These are phyloP conservation scores for Pseudocercospora cruenta DNA, from an alignment of 2,329 filamentous ascomycete species.

Conservation along the genomic window DNA sequence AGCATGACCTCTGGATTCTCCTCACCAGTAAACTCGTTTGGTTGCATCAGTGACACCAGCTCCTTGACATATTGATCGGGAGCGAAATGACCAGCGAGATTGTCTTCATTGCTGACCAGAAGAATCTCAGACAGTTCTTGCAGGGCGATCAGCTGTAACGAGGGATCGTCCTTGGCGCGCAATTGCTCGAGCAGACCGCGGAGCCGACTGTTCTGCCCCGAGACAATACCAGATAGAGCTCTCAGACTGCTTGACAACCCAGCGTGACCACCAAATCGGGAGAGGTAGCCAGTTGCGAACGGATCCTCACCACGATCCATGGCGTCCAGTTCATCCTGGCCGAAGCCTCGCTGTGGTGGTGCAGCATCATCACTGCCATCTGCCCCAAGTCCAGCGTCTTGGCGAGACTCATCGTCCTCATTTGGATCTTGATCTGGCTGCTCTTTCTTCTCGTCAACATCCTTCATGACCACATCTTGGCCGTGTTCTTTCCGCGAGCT, in stretches of 20 bases:
- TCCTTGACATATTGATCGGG: constrained; percentile 96
- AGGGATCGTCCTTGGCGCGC: constrained; percentile 80
- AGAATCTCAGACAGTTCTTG: constrained; percentile 93
- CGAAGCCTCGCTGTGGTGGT: constrained; percentile 34
- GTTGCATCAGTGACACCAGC: constrained; percentile 87
- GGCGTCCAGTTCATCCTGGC: constrained; percentile 56
- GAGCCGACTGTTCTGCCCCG: constrained; percentile 76
- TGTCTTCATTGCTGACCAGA: constrained; percentile 94
- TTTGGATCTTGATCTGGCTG: constrained; percentile 41
- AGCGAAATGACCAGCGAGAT: constrained; percentile 90
- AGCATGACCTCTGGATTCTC: constrained; percentile 98
- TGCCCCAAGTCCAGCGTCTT: constrained; percentile 42
- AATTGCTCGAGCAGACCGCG: constrained; percentile 65
- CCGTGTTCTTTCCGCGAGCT: constrained; percentile 34
- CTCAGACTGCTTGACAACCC: constrained; percentile 78
- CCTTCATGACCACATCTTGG: constrained; percentile 41
- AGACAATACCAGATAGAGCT: constrained; percentile 89
- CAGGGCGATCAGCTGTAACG: constrained; percentile 85
- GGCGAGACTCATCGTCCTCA: constrained; percentile 57
- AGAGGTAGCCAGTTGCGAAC: constrained; percentile 66
- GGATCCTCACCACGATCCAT: constrained; percentile 57
- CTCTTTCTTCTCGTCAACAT: constrained; percentile 36
- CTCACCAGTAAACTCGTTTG: constrained; percentile 75
- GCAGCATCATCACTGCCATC: constrained; percentile 64
- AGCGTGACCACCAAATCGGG: constrained; percentile 64